Percentiles rank a stretch among this genome's conserved stretches.
phyloP scores from a whole-genome alignment of 805 yeast genomes.

The Saccharomyces cerevisiae region DNA sequence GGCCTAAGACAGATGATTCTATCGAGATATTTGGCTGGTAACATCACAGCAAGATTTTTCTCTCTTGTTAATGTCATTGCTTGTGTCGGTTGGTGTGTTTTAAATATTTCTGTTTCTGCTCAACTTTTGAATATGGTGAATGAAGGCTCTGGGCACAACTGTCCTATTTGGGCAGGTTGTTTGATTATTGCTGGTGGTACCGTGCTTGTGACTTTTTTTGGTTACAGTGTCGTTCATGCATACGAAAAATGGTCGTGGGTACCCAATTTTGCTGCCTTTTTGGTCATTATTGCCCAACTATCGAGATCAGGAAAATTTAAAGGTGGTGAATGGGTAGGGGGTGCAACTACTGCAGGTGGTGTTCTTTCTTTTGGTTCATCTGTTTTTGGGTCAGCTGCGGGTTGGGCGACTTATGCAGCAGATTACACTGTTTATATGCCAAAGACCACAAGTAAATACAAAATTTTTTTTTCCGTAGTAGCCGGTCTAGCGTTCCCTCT shows the following conservation, averaged over 20 bases:
- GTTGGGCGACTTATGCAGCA: constrained; percentile 92
- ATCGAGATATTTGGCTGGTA: constrained; percentile 72
- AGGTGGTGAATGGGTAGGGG: constrained; percentile 42
- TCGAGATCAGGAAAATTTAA: constrained; percentile 57
- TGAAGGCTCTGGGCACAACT: constrained; percentile 34
- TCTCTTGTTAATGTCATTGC: constrained; percentile 71
- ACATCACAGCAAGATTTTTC: constrained; percentile 64
- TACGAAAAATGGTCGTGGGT: constrained; percentile 87
- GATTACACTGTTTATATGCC: constrained; percentile 89
- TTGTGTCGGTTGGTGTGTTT: constrained; percentile 93
- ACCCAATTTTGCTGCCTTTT: constrained; percentile 63
- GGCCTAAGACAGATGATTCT: constrained; percentile 85
- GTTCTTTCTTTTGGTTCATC: constrained; percentile 78
- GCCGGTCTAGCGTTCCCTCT: constrained; percentile 60
- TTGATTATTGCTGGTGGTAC: constrained; percentile 61
- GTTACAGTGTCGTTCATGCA: constrained; percentile 70
- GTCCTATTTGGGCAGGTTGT: constrained; percentile 91
- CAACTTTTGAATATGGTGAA: constrained; percentile 74
- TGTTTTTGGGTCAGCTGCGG: constrained; percentile 81
- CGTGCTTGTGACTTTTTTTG: constrained; percentile 67
- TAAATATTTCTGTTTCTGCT: constrained; percentile 83
- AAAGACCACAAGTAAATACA: constrained; percentile 46
- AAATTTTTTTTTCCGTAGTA: constrained; percentile 55
- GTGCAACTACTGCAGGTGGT: constrained; percentile 61
- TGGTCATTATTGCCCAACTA: constrained; percentile 72